Conservation (phyloP, 2,329 filamentous ascomycete genomes). For the Aspergillus clavatus region DNA sequence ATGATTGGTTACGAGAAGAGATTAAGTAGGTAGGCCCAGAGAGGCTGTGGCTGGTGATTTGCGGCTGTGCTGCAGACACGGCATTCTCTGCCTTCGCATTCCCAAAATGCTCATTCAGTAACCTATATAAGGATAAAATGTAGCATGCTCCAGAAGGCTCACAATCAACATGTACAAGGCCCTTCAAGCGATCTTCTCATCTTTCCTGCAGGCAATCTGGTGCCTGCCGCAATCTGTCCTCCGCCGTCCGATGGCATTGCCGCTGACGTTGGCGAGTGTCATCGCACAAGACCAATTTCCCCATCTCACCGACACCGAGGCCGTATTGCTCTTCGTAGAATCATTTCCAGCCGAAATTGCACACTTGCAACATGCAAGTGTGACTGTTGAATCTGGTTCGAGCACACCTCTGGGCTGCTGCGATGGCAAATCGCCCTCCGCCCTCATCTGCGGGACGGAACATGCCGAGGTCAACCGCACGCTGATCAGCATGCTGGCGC, state of each 20-base stretch:
- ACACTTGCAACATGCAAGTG: constrained; percentile 6
- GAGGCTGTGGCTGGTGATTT: no score
- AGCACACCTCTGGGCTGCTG: neutral
- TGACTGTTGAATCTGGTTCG: constrained; percentile 3
- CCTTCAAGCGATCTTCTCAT: neutral
- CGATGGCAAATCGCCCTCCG: constrained; percentile 5
- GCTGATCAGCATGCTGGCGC: constrained; percentile 31
- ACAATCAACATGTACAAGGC: no score
- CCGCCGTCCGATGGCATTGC: neutral
- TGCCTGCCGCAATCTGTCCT: neutral
- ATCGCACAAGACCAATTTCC: neutral
- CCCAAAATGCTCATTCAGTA: no score
- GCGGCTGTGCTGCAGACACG: no score
- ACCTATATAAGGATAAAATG: no score
- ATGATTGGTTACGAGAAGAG: no score
- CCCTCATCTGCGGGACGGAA: constrained; percentile 15
- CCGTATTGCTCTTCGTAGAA: neutral
- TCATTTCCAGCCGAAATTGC: constrained; percentile 2
- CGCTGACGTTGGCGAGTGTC: neutral
- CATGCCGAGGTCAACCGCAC: constrained; percentile 40
- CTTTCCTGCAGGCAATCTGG: neutral
- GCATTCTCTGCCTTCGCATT: no score
- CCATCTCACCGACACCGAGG: neutral
- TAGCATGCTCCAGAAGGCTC: no score
- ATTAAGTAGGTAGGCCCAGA: no score